These are phyloP conservation scores for Calycina herbarum DNA, from an alignment of 2,329 filamentous ascomycete genomes.

Conservation along the genomic window DNA sequence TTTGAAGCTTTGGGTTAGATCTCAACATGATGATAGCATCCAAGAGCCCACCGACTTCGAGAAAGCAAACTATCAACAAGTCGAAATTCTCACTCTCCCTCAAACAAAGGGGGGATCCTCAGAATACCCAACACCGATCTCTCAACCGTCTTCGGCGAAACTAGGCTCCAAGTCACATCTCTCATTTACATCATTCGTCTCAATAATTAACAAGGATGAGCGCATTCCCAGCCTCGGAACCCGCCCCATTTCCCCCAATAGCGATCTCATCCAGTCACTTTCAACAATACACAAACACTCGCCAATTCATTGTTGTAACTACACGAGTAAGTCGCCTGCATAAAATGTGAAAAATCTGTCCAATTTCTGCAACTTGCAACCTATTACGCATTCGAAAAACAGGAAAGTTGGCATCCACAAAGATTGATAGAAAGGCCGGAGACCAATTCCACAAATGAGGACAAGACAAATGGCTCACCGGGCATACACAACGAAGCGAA, in stretches of 20 bases:
- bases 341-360: not conserved
- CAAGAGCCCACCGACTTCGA: too few relatives aligned
- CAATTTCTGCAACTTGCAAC: constrained; percentile 1
- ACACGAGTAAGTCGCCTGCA: constrained; percentile 4
- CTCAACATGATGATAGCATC: too few relatives aligned
- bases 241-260: not conserved
- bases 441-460: not conserved
- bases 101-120: not conserved
- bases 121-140: not conserved
- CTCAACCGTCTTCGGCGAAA: not conserved
- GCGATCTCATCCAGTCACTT: not conserved
- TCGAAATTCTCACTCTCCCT: too few relatives aligned
- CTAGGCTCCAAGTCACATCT: not conserved
- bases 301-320: not conserved
- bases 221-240: not conserved
- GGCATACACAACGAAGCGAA: constrained; percentile 1
- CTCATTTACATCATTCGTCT: constrained; percentile 4
- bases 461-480: constrained; percentile 3
- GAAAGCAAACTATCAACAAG: too few relatives aligned
- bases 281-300: not conserved
- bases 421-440: constrained; percentile 1
- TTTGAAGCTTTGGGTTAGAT: too few relatives aligned
- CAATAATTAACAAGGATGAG: constrained; percentile 1
- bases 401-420: constrained; percentile 4
- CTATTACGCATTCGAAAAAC: constrained; percentile 2